phyloP scores from a whole-genome alignment of 176 grass and related monocot species.

The Otatea glauca region DNA sequence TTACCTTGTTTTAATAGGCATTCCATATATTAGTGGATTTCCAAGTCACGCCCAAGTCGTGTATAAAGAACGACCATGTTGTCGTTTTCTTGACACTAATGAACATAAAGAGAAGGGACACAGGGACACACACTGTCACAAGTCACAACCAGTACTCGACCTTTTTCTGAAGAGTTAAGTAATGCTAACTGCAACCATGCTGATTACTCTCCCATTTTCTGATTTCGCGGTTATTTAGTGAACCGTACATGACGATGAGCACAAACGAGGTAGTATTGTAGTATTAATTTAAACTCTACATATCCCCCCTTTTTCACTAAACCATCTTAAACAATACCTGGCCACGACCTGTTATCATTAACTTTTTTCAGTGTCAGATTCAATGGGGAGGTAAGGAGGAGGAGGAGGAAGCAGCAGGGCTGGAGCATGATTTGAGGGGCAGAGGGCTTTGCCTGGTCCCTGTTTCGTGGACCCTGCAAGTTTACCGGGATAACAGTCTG shows the following conservation, averaged over 20 bases:
- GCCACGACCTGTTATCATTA: too few relatives aligned
- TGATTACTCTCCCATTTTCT: constrained; percentile 11
- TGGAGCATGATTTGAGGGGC: too few relatives aligned
- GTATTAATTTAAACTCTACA: too few relatives aligned
- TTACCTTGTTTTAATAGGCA: not conserved
- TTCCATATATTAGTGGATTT: constrained; percentile 29
- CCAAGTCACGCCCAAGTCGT: constrained; percentile 30
- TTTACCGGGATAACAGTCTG: too few relatives aligned
- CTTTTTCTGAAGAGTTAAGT: constrained; percentile 31
- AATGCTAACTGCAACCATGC: constrained; percentile 10
- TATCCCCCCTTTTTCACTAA: too few relatives aligned
- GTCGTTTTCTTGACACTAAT: constrained; percentile 30
- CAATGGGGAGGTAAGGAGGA: too few relatives aligned
- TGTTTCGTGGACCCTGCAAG: too few relatives aligned
- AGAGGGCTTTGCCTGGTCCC: too few relatives aligned
- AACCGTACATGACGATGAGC: constrained; percentile 58
- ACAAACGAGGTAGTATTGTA: not conserved
- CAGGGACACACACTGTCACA: constrained; percentile 1
- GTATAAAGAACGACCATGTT: constrained; percentile 29
- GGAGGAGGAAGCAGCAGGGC: too few relatives aligned
- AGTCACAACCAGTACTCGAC: not conserved
- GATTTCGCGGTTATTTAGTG: constrained; percentile 63
- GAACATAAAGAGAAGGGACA: constrained; percentile 13
- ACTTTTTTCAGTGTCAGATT: too few relatives aligned
- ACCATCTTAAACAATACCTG: too few relatives aligned